Percentiles rank a stretch among this genome's conserved stretches.
phyloP scores from a whole-genome alignment of 1,284 basidiomycete genomes.

The Cutaneotrichosporon sp. region DNA sequence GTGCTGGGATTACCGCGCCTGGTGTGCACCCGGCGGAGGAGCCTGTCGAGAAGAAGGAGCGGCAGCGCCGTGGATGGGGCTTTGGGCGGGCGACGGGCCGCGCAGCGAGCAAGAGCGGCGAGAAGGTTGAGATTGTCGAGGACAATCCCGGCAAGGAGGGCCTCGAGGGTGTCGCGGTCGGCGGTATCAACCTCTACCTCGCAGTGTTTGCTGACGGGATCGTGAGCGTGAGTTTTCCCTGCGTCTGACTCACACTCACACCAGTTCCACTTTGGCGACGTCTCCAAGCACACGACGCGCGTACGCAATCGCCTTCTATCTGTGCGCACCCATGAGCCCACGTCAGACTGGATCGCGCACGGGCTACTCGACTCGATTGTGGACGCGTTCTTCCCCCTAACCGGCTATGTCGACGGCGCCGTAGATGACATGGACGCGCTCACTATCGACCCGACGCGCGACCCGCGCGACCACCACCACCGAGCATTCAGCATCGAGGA shows the following conservation, averaged over 20 bases:
- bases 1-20: background rate
- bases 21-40: background rate
- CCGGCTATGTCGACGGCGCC: slow-evolving; percentile 79
- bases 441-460: slow-evolving; percentile 56
- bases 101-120: slow-evolving; percentile 37
- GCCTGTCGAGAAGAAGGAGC: slow-evolving; percentile 27
- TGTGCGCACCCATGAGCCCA: slow-evolving; percentile 14
- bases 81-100: slow-evolving; percentile 42
- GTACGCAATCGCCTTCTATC: slow-evolving; percentile 68
- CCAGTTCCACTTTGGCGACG: slow-evolving; percentile 90
- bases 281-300: slow-evolving; percentile 78
- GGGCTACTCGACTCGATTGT: slow-evolving; percentile 90
- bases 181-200: slow-evolving; percentile 82
- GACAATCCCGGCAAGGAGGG: slow-evolving; percentile 60
- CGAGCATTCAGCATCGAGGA: background rate
- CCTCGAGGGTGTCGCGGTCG: slow-evolving; percentile 63
- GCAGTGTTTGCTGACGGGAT: slow-evolving; percentile 85
- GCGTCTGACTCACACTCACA: slow-evolving; percentile 6
- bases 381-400: slow-evolving; percentile 87
- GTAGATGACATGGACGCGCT: slow-evolving; percentile 74
- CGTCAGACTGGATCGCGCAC: slow-evolving; percentile 88
- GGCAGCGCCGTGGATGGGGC: slow-evolving; percentile 40
- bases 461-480: slow-evolving; percentile 13
- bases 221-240: slow-evolving; percentile 65
- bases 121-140: slow-evolving; percentile 59